Percentiles rank a stretch among this genome's conserved stretches.
Evolutionary conservation across 768 basidiomycete genomes (phyloP).

Genomic region (Candolleomyces efflorescens): DNA sequence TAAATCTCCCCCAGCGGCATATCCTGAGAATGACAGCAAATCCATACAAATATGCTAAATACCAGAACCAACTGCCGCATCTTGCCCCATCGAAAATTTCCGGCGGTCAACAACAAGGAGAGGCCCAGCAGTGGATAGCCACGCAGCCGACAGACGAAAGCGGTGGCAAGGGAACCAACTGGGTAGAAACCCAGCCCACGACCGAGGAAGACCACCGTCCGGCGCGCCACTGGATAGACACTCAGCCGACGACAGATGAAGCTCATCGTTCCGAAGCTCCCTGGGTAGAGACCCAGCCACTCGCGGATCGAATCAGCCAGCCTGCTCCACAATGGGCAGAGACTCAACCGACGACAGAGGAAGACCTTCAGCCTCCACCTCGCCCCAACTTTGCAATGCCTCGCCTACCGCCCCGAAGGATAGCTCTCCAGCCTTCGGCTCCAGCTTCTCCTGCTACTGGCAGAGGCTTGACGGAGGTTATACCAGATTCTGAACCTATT

Average conservation of each 20-base stretch:
- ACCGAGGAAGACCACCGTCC: no score
- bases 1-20: background rate
- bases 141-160: background rate
- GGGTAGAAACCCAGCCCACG: conserved; percentile 19
- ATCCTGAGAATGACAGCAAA: background rate
- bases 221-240: conserved; percentile 14
- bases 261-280: background rate
- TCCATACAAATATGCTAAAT: no score
- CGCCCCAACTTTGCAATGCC: conserved; percentile 7
- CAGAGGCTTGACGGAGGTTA: conserved; percentile 38
- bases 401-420: background rate
- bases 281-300: conserved; percentile 20
- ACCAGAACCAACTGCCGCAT: no score
- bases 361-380: background rate
- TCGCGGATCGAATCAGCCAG: background rate
- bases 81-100: no score
- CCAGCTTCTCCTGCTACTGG: background rate
- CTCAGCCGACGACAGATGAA: conserved; percentile 10
- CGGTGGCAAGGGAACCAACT: background rate
- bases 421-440: background rate
- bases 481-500: conserved; percentile 63
- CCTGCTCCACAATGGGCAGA: background rate
- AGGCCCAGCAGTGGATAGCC: background rate
- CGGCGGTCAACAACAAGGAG: background rate
- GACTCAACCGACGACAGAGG: conserved; percentile 9